Base-by-base conservation (phyloP, 2,329 filamentous ascomycete species). In the Ophiostoma ips region DNA sequence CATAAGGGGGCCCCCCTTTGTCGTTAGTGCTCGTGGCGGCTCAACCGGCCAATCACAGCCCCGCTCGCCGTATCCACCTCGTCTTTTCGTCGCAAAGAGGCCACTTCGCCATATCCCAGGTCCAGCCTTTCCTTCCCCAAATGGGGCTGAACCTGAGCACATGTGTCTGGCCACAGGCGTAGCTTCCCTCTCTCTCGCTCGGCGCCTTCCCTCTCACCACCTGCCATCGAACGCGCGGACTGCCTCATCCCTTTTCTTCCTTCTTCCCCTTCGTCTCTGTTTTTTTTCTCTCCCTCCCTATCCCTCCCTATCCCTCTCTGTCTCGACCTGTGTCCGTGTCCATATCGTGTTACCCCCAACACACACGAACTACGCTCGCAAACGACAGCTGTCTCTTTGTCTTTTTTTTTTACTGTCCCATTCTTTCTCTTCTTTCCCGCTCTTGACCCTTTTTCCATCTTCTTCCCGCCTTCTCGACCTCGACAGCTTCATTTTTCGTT, bases 91-190 rank as follows among this genome's bases (percentile, higher is more conserved):
- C 24, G 24, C 24, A 45, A 15, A 45, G 43, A 45, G 43, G 43
- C 43, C 43, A 45, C 43, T 45, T 45, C 43, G 34, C 43, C 43
- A 45, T 31, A 33, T 18, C 41, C n/a, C 5, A 43, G 40, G 40
- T 33, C 24, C 28, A 45, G 28, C 41, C 28, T 24, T 43, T 43
- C 40, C 24, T 43, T 43, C 40, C 40, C 40, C 24, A 8, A 43
- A 43, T 30, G 40, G 40, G 40, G 40, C 40, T 43, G 40, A 43
- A 43, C 21, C 40, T 30, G 5, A 28, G 38, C 38, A 38, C 37
- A 41, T 41, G 40, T 43, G 40, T 10, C n/a, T n/a, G n/a, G 40
- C 21, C 40, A 30, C 24, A 24, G 28, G 16, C 10, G 30, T 15
- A 45, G 43, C 43, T 45, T 45, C 43, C 43, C 30, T 45, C n/a